A percentile compares a stretch with the other conserved stretches of the same genome.
Conservation (phyloP, 208 protist species). For the Eutreptiella sp. region DNA sequence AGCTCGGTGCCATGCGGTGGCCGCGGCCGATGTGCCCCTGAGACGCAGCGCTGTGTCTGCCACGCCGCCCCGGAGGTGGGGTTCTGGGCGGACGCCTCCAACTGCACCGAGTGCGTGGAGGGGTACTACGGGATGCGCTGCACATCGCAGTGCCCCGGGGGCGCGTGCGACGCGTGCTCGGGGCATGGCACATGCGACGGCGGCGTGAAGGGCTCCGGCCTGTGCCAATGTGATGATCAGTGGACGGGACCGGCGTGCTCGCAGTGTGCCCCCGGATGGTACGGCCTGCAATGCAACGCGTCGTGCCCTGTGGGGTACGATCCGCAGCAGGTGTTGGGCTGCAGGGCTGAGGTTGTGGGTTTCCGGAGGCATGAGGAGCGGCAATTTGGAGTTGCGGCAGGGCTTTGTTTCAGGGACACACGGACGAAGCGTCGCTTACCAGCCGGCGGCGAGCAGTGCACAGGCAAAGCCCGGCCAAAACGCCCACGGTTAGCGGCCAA, state of each 20-base stretch:
- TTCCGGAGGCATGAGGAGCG: too few relatives aligned
- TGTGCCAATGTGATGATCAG: constrained; percentile 15
- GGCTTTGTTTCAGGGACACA: too few relatives aligned
- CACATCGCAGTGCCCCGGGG: constrained; percentile 18
- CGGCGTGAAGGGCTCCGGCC: constrained; percentile 23
- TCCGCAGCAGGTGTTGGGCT: too few relatives aligned
- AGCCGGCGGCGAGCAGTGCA: too few relatives aligned
- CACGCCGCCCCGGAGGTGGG: too few relatives aligned
- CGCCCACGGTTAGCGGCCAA: too few relatives aligned
- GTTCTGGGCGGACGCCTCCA: too few relatives aligned
- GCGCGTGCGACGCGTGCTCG: constrained; percentile 23
- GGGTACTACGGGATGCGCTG: constrained; percentile 21
- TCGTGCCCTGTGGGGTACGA: not conserved
- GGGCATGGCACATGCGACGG: constrained; percentile 16
- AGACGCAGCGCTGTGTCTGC: not conserved
- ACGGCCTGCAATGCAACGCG: constrained; percentile 2
- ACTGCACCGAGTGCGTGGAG: not conserved
- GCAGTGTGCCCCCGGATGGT: constrained; percentile 18
- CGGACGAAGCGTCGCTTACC: too few relatives aligned
- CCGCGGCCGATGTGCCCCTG: constrained; percentile 1
- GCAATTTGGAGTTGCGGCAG: too few relatives aligned
- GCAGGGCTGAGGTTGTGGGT: too few relatives aligned
- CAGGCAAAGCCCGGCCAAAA: too few relatives aligned
- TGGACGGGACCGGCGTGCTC: constrained; percentile 1
- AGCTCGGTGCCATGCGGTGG: constrained; percentile 19